These are phyloP conservation scores for Kluyveromyces aestuarii DNA, from an alignment of 805 yeast species.

Conservation along the genomic window DNA sequence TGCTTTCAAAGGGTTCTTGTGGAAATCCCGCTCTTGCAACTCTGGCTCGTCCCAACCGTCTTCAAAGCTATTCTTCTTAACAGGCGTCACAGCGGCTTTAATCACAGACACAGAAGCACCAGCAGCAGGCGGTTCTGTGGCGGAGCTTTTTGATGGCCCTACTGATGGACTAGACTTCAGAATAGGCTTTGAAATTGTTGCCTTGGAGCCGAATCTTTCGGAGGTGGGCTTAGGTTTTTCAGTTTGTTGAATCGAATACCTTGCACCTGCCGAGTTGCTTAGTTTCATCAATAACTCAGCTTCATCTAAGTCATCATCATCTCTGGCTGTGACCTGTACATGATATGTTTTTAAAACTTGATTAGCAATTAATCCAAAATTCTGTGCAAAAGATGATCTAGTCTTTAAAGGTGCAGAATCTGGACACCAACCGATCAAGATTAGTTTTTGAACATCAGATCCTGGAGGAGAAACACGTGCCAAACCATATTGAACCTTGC, in stretches of 20 bases:
- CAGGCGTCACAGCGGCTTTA: constrained; percentile 9
- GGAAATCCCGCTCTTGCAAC: constrained; percentile 39
- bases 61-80: constrained; percentile 13
- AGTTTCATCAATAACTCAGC: constrained; percentile 66
- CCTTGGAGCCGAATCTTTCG: constrained; percentile 4
- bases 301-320: constrained; percentile 78
- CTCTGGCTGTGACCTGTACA: constrained; percentile 95
- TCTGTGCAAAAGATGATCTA: constrained; percentile 66
- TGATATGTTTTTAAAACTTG: constrained; percentile 74
- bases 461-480: constrained; percentile 84
- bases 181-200: constrained; percentile 5
- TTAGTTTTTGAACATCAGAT: constrained; percentile 78
- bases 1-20: constrained; percentile 36
- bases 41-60: constrained; percentile 41
- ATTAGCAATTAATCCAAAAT: constrained; percentile 63
- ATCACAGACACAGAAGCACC: constrained; percentile 1
- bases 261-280: constrained; percentile 91
- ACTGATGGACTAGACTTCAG: constrained; percentile 2
- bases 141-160: constrained; percentile 10
- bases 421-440: constrained; percentile 94
- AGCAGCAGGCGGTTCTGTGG: constrained; percentile 11
- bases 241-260: constrained; percentile 59
- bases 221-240: constrained; percentile 9
- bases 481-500: constrained; percentile 83
- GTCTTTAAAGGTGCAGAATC: constrained; percentile 82